phyloP scores from a whole-genome alignment of 441 rosid genomes.

The Arabidopsis lyrata region DNA sequence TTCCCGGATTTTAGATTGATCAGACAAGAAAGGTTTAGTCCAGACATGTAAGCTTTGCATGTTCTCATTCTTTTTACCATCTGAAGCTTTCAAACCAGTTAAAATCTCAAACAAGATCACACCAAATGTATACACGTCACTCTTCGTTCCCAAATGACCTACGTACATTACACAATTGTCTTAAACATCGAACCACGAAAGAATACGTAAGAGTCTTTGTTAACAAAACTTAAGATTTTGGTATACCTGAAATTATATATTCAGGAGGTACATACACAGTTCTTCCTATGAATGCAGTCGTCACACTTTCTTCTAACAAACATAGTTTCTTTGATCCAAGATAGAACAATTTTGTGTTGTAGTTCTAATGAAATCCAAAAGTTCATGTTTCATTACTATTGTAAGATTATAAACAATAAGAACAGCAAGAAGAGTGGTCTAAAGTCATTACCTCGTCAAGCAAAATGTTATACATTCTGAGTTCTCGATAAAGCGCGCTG shows the following conservation, averaged over 20 bases:
- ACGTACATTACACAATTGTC: background rate
- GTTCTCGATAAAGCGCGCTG: conserved; percentile 25
- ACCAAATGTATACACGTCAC: conserved; percentile 42
- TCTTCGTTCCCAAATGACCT: conserved; percentile 28
- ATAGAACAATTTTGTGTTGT: conserved; percentile 29
- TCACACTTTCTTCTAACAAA: conserved; percentile 7
- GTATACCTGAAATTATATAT: conserved; percentile 37
- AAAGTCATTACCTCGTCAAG: conserved; percentile 35
- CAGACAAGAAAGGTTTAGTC: conserved; percentile 33
- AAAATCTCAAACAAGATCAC: conserved; percentile 37
- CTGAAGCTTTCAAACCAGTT: conserved; percentile 30
- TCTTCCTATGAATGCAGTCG: conserved; percentile 12
- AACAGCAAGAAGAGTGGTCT: background rate
- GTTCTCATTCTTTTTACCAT: background rate
- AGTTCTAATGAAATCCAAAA: conserved; percentile 13
- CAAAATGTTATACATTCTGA: conserved; percentile 29
- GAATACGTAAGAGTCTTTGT: background rate
- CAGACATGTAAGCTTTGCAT: conserved; percentile 12
- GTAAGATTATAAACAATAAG: background rate
- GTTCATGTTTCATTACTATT: background rate
- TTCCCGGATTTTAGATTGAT: conserved; percentile 11
- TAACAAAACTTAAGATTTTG: background rate
- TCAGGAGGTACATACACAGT: conserved; percentile 35
- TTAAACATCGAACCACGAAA: background rate
- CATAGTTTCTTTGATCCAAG: conserved; percentile 28